Base-by-base conservation (phyloP, 805 yeast species). In the Cyberlindnera lachancei region DNA sequence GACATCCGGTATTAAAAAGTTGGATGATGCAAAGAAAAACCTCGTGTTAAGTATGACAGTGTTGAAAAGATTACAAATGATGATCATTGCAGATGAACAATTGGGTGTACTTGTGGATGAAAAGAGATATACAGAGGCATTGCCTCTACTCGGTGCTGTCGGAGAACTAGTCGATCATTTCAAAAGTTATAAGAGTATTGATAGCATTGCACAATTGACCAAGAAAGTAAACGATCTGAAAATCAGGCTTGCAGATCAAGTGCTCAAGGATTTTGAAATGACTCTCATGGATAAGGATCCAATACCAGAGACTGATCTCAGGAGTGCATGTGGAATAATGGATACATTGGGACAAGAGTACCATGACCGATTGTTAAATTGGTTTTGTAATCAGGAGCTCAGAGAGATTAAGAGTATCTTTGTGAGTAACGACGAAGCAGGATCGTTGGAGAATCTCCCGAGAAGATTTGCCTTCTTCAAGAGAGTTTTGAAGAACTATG, bases 371-470 rank as follows among this genome's bases (percentile, higher is more conserved):
- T 63, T 90, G 29, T 57, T 75, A 7, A 72, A 68, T 29, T 85
- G 94, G 90, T 84, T 81, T 54, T 70, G 82, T 38, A 73, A 70
- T 35, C 65, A 65, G 19, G 76, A 80, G 40, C 63, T 92, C 33
- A 71, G 70, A 46, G 97, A 90, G 47, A 75, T 90, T 27, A 69
- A 69, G 22, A 61, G 73, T 15, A 85, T 92, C 9, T 92, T 92
- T 58, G 70, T 75, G 33, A 66, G 77, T 8, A 67, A 75, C 11
- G 96, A 87, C 46, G 98, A 92, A 57, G 98, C 98, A 0, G 96
- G 96, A 1, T 80, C 94, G 5, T 60, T 92, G 38, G 98, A 92
- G 37, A 92, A 92, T 55, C 58, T 92, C 31, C 69, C 75, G 19
- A 64, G 96, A 44, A 64, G 98, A 30, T 92, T 75, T 53, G 71